Evolutionary conservation across 2,329 filamentous ascomycete genomes (phyloP).

Genomic region (Trichoderma sp.): DNA sequence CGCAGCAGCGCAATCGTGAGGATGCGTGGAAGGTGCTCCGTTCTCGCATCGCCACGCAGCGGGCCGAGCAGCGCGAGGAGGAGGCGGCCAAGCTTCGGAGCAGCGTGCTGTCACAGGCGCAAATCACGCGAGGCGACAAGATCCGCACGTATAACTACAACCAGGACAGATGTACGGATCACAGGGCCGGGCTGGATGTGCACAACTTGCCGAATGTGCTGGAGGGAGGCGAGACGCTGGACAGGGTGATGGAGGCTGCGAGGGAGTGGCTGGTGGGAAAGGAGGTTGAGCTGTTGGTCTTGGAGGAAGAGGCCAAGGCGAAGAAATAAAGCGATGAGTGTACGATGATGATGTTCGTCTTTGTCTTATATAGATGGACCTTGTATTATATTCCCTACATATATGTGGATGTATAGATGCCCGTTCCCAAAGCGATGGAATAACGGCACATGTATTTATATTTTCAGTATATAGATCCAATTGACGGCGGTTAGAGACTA

Average conservation of each 20-base stretch:
- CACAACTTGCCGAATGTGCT: slow-evolving; percentile 82
- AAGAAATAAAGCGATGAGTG: slow-evolving; percentile 16
- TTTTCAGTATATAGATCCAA: not conserved
- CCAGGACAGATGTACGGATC: slow-evolving; percentile 81
- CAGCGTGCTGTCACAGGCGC: slow-evolving; percentile 75
- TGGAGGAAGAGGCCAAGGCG: slow-evolving; percentile 55
- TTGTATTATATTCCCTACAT: not conserved
- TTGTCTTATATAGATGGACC: not conserved
- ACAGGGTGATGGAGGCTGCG: slow-evolving; percentile 76
- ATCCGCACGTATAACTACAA: slow-evolving; percentile 85
- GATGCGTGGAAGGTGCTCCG: slow-evolving; percentile 84
- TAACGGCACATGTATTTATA: not conserved
- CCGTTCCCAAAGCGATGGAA: not conserved
- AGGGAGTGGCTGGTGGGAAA: slow-evolving; percentile 71
- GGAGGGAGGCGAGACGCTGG: slow-evolving; percentile 69
- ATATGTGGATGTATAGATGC: slow-evolving; percentile 19
- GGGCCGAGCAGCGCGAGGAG: slow-evolving; percentile 81
- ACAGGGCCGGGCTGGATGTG: slow-evolving; percentile 76
- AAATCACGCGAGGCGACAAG: slow-evolving; percentile 90
- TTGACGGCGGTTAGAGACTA: not conserved
- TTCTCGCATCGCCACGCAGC: slow-evolving; percentile 75
- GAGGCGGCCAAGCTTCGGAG: slow-evolving; percentile 73
- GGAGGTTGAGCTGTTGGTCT: slow-evolving; percentile 72
- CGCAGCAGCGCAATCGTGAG: slow-evolving; percentile 85
- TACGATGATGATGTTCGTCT: not conserved